These are phyloP conservation scores for Omphalotus guepiniiformis DNA, from an alignment of 768 basidiomycete species.

Conservation along the genomic window DNA sequence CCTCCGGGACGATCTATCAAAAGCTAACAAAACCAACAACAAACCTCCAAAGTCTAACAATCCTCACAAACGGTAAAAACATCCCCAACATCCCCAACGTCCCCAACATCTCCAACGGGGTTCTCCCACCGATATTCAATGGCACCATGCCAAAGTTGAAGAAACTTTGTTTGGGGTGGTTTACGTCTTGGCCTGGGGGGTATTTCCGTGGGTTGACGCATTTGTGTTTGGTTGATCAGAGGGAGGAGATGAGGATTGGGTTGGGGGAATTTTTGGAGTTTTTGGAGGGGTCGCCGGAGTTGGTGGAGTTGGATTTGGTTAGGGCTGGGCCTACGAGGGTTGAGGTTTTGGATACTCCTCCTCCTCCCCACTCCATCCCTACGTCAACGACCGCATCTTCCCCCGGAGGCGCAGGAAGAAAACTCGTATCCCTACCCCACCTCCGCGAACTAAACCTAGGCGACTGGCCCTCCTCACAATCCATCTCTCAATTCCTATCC, in stretches of 20 bases:
- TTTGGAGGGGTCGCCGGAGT: conserved; percentile 11
- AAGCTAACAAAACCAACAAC: conserved; percentile 4
- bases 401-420: too few species aligned
- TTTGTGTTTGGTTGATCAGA: conserved; percentile 10
- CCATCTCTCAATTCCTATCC: conserved; percentile 16
- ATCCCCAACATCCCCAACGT: too few species aligned
- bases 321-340: conserved; percentile 15
- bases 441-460: conserved; percentile 16
- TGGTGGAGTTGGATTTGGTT: conserved; percentile 16
- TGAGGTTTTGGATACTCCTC: conserved; percentile 3
- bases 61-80: conserved; percentile 5
- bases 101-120: background rate
- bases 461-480: conserved; percentile 12
- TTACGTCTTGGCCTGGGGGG: conserved; percentile 10
- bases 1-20: background rate
- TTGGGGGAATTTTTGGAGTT: conserved; percentile 18
- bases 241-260: conserved; percentile 9
- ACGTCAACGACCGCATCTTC: too few species aligned
- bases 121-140: conserved; percentile 9
- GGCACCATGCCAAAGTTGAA: conserved; percentile 7
- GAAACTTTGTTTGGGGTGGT: conserved; percentile 8
- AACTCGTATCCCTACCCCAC: conserved; percentile 11
- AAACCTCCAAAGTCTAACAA: conserved; percentile 4
- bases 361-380: background rate
- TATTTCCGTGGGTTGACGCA: conserved; percentile 9